These are phyloP conservation scores for Chrysanthemum lavandulifolium DNA, from an alignment of 129 eudicot species.

Conservation along the genomic window DNA sequence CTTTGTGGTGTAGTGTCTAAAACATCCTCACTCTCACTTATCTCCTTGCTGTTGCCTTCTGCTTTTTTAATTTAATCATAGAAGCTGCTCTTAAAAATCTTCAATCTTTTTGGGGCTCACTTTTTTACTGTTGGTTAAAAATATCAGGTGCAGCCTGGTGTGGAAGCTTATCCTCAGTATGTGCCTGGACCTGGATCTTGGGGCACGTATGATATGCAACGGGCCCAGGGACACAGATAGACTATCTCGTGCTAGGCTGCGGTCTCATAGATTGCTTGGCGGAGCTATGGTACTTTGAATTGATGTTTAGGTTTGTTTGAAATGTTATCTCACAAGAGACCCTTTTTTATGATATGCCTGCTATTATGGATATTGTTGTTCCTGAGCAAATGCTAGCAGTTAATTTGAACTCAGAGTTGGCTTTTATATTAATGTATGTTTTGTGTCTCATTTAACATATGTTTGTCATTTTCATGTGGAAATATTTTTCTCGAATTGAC, in stretches of 20 bases:
- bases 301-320: slow-evolving; percentile 47
- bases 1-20: not conserved
- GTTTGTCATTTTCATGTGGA: not conserved
- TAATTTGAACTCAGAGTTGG: slow-evolving; percentile 22
- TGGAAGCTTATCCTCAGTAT: slow-evolving; percentile 81
- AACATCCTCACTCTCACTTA: not conserved
- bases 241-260: slow-evolving; percentile 32
- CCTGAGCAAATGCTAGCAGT: slow-evolving; percentile 31
- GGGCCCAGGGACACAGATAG: slow-evolving; percentile 80
- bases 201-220: slow-evolving; percentile 75
- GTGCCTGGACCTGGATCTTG: slow-evolving; percentile 86
- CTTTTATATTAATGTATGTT: slow-evolving; percentile 7
- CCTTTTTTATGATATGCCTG: slow-evolving; percentile 10
- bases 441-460: slow-evolving; percentile 28
- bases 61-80: not conserved
- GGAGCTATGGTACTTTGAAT: slow-evolving; percentile 41
- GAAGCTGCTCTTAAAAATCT: not conserved
- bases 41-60: slow-evolving; percentile 1
- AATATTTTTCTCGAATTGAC: not conserved
- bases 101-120: slow-evolving; percentile 5
- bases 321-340: slow-evolving; percentile 39
- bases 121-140: slow-evolving; percentile 9
- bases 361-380: slow-evolving; percentile 27
- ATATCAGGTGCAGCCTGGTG: slow-evolving; percentile 63
- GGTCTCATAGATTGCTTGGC: slow-evolving; percentile 30